Conservation (phyloP, 371 early-diverging fungal genomes). For the Coelomomyces lativittatus region DNA sequence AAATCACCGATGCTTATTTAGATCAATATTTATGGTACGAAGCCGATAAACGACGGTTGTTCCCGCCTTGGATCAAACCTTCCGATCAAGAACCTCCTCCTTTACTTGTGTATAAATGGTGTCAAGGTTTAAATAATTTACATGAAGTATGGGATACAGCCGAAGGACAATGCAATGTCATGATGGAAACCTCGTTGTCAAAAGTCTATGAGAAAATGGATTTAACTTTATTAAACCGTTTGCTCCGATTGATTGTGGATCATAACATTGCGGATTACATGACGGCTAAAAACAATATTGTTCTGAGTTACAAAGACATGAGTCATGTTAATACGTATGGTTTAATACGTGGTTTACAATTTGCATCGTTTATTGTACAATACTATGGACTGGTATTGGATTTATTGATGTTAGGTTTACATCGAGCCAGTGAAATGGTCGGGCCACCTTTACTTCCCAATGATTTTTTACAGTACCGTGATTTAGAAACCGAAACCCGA, state of each 20-base stretch:
- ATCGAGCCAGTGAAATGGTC: slow-evolving; percentile 88
- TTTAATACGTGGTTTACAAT: slow-evolving; percentile 92
- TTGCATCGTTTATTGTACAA: slow-evolving; percentile 91
- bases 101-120: slow-evolving; percentile 90
- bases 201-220: slow-evolving; percentile 93
- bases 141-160: slow-evolving; percentile 83
- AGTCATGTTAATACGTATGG: slow-evolving; percentile 92
- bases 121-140: slow-evolving; percentile 91
- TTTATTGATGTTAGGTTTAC: slow-evolving; percentile 83
- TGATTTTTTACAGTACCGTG: slow-evolving; percentile 89
- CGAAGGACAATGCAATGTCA: slow-evolving; percentile 78
- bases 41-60: slow-evolving; percentile 68
- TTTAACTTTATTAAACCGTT: slow-evolving; percentile 81
- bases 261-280: slow-evolving; percentile 98
- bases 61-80: slow-evolving; percentile 96
- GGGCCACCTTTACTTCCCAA: slow-evolving; percentile 84
- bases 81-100: slow-evolving; percentile 92
- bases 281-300: slow-evolving; percentile 94
- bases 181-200: slow-evolving; percentile 81
- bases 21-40: slow-evolving; percentile 99
- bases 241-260: slow-evolving; percentile 87
- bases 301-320: slow-evolving; percentile 97
- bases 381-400: slow-evolving; percentile 94
- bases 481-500: slow-evolving; percentile 71
- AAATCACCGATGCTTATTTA: slow-evolving; percentile 95